Evolutionary conservation across 208 protist species (phyloP).

Genomic region (Leishmania martiniquensis): DNA sequence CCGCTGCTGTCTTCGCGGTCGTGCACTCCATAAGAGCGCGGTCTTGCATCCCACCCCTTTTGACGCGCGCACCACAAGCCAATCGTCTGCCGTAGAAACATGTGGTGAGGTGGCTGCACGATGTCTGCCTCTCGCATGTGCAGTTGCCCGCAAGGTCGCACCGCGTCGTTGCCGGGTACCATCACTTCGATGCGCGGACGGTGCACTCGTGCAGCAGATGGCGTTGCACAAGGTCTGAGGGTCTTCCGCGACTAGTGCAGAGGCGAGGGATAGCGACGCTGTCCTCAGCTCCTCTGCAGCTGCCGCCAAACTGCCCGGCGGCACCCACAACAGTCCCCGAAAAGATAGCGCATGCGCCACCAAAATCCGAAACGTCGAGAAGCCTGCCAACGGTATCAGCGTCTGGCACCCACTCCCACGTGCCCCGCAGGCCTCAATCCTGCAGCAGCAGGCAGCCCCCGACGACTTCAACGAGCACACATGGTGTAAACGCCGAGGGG

Average conservation of each 20-base stretch:
- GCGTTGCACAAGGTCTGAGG: conserved; percentile 21
- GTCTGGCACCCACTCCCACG: not conserved
- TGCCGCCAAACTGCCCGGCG: not conserved
- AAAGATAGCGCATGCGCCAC: not conserved
- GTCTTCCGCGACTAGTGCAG: not conserved
- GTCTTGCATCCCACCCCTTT: conserved; percentile 51
- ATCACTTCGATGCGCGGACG: conserved; percentile 31
- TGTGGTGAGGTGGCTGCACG: conserved; percentile 39
- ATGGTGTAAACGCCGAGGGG: not conserved
- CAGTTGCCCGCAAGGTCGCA: conserved; percentile 43
- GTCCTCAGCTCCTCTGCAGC: not conserved
- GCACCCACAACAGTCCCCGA: not conserved
- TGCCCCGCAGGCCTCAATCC: not conserved
- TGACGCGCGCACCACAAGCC: conserved; percentile 40
- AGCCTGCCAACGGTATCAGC: not conserved
- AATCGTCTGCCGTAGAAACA: conserved; percentile 50
- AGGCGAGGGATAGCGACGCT: not conserved
- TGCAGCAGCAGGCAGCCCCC: not conserved
- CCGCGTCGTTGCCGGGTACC: conserved; percentile 61
- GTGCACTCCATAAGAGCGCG: not conserved
- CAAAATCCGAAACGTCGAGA: not conserved
- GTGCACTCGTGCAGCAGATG: conserved; percentile 52
- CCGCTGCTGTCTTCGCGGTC: not conserved
- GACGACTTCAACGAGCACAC: not conserved
- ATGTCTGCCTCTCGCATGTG: conserved; percentile 27